A percentile compares a stretch with the other conserved stretches of the same genome.
phyloP scores from a whole-genome alignment of 1,284 basidiomycete genomes.

The Testicularia cyperi region DNA sequence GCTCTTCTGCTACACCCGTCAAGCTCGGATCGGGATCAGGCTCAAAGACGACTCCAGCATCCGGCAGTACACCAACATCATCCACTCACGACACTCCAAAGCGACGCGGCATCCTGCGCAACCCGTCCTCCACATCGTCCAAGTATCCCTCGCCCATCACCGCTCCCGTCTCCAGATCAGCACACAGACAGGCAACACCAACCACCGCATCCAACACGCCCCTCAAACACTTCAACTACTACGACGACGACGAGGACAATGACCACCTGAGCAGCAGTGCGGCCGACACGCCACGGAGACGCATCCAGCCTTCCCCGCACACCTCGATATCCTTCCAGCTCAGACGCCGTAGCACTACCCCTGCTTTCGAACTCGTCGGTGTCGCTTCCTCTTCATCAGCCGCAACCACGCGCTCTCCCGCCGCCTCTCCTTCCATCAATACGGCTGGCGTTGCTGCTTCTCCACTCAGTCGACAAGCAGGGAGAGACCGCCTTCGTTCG shows the following conservation, averaged over 20 bases:
- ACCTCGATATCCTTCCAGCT: neutral
- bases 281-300: no score
- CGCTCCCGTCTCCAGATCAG: no score
- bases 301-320: neutral
- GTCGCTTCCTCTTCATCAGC: constrained; percentile 10
- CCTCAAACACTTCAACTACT: neutral
- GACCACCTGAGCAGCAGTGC: no score
- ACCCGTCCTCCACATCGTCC: constrained; percentile 1
- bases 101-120: constrained; percentile 3
- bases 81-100: neutral
- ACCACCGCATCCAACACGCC: no score
- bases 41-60: neutral
- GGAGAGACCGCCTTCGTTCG: neutral
- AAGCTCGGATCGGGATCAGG: no score
- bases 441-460: no score
- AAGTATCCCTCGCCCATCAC: no score
- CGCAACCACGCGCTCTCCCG: constrained; percentile 2
- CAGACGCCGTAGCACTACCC: constrained; percentile 14
- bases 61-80: neutral
- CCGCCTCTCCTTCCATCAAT: constrained; percentile 7
- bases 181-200: no score
- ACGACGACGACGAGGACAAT: neutral
- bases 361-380: constrained; percentile 31
- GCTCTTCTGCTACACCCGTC: no score
- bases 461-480: neutral